Evolutionary conservation across 352 stramenopile species (phyloP).

Genomic region (Pilasporangium apinafurcum): DNA sequence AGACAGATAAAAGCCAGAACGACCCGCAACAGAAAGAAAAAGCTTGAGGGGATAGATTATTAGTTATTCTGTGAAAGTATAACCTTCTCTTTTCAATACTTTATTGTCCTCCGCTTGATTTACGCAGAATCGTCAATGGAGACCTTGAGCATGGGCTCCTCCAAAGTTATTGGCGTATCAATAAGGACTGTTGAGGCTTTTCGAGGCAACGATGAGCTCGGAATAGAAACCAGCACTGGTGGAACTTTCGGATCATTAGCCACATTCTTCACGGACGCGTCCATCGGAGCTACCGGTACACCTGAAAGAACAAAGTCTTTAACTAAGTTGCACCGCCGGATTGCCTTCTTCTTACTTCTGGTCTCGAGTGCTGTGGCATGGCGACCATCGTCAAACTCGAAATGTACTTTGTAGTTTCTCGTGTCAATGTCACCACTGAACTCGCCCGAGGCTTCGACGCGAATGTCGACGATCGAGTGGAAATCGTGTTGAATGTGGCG

Average conservation of each 20-base stretch:
- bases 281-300: neutral
- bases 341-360: constrained; percentile 51
- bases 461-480: constrained; percentile 48
- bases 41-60: no score
- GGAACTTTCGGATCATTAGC: no score
- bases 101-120: no score
- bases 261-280: neutral
- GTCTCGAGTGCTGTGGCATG: constrained; percentile 46
- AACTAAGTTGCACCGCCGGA: constrained; percentile 44
- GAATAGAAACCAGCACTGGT: constrained; percentile 9
- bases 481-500: constrained; percentile 45
- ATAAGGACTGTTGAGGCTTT: constrained; percentile 1
- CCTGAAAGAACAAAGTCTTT: constrained; percentile 39
- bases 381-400: constrained; percentile 60
- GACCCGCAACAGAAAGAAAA: no score
- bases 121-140: neutral
- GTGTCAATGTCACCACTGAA: constrained; percentile 66
- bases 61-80: no score
- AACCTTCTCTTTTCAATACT: no score
- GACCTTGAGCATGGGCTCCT: constrained; percentile 1
- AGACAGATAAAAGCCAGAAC: constrained; percentile 1
- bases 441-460: constrained; percentile 53
- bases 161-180: no score
- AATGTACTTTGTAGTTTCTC: constrained; percentile 61
- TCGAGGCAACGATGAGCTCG: constrained; percentile 11